Conservation (phyloP, 441 rosid species). For the Gossypium schwendimanii region DNA sequence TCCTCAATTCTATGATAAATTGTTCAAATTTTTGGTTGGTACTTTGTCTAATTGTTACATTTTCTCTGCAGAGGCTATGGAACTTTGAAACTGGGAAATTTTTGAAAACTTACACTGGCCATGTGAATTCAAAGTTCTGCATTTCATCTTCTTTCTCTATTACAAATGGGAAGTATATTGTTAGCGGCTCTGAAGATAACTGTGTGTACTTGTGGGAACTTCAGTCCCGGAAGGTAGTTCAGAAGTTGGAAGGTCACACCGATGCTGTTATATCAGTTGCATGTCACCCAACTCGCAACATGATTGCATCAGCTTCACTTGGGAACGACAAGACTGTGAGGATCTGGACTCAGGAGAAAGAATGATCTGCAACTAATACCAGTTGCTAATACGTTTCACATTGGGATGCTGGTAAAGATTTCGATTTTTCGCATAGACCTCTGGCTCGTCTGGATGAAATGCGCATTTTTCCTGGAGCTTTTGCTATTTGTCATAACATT, state of each 20-base stretch:
- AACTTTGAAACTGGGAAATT: constrained; percentile 65
- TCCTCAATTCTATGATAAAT: not conserved
- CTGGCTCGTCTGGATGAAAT: not conserved
- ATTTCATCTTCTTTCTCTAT: constrained; percentile 67
- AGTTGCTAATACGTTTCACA: not conserved
- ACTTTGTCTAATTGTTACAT: not conserved
- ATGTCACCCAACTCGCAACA: constrained; percentile 71
- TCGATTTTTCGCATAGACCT: not conserved
- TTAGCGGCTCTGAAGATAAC: constrained; percentile 85
- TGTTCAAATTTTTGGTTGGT: too few relatives aligned
- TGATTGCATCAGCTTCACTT: constrained; percentile 86
- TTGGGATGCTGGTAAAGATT: not conserved
- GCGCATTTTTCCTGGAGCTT: not conserved
- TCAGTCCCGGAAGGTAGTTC: constrained; percentile 66
- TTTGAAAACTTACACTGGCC: constrained; percentile 79
- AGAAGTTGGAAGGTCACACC: constrained; percentile 87
- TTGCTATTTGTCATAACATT: not conserved
- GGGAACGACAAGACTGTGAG: constrained; percentile 64
- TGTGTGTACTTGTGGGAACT: constrained; percentile 85
- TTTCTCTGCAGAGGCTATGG: constrained; percentile 72
- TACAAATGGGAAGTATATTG: constrained; percentile 68
- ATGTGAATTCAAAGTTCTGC: constrained; percentile 57
- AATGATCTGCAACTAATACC: constrained; percentile 21
- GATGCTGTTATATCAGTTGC: constrained; percentile 76
- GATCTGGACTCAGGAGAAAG: constrained; percentile 75